A percentile compares a stretch with the other conserved stretches of the same genome.
Conservation (phyloP, 805 yeast species). For the Dipodascus albidus region DNA sequence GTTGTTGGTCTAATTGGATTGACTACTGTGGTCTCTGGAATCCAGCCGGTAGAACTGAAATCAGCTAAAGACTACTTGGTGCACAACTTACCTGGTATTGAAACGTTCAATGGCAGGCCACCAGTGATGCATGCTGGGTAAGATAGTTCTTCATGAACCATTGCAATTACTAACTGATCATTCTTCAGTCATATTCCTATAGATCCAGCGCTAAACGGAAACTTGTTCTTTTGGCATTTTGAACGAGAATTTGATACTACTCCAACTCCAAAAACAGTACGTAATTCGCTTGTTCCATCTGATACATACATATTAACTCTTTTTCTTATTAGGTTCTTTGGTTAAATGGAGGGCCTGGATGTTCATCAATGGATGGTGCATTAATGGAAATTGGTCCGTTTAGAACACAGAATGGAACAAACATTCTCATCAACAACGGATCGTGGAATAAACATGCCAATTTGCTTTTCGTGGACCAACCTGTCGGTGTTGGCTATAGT, state of each 20-base stretch:
- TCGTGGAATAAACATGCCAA: constrained; percentile 79
- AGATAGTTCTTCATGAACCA: constrained; percentile 7
- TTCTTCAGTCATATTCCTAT: constrained; percentile 29
- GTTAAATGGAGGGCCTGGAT: constrained; percentile 98
- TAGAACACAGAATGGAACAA: constrained; percentile 36
- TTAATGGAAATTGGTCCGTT: constrained; percentile 87
- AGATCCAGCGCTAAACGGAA: constrained; percentile 39
- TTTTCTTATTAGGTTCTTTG: constrained; percentile 41
- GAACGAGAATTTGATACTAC: constrained; percentile 21
- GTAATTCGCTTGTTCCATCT: no score
- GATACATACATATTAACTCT: not conserved
- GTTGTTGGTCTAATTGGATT: not conserved
- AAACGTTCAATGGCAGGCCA: constrained; percentile 13
- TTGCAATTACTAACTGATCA: constrained; percentile 42
- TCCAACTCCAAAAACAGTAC: constrained; percentile 23
- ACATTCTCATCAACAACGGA: constrained; percentile 50
- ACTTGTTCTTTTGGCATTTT: constrained; percentile 73
- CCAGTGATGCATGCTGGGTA: constrained; percentile 39
- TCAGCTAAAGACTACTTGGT: constrained; percentile 23
- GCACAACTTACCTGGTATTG: constrained; percentile 23
- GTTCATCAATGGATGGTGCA: constrained; percentile 98
- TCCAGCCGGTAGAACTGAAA: not conserved
- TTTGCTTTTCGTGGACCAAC: constrained; percentile 84
- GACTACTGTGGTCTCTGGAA: not conserved
- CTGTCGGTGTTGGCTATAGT: constrained; percentile 88